Evolutionary conservation across 495 filamentous ascomycete genomes (phyloP), one percentile per base, ranked within the genome.

Genomic region (Aspergillus avenaceus): DNA sequence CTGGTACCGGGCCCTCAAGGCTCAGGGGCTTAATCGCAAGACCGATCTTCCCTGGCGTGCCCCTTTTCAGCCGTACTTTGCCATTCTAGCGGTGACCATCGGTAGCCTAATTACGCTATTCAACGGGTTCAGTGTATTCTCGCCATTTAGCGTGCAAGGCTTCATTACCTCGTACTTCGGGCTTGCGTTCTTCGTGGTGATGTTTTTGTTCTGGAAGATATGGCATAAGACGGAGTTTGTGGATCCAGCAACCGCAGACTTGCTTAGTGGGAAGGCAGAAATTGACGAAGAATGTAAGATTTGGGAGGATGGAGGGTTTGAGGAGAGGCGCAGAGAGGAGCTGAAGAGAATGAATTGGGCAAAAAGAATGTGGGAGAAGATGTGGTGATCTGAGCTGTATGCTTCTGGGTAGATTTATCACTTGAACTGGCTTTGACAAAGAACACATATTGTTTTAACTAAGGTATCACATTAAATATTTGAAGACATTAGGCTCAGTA

Each of bases 1-100:
- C 18, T 85, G 84, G 67, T 79, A 79, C 57, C 72, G 73, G 24
- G 81, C 79, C 7, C 67, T 84, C 16, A 65, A 67, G 0, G 72
- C 76, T 4, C 79, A 82, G 42, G 75, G 73, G 1, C 74, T 86
- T 31, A 68, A 77, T 22, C 74, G 79, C 23, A 59, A 61, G 37
- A 45, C 51, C 0, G 60, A 55, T 13, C 53, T 66, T 1, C 65
- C 63, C 13, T 69, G 61, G 63, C 45, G 38, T 6, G 56, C 65
- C 0, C 65, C 65, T 0, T 50, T 49, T 21, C 64, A 66, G 54
- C 65, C 65, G 0, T 66, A 69, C 45, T 51, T 53, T 2, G 60
- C 66, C 1, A 58, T 58, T 3, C 21, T 62, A 2, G 66, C 66
- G 1, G 24, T 62, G 11, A 21, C 52, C 0, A 57, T 69, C 8